These are phyloP conservation scores for Sphaerulina musiva DNA, from an alignment of 2,329 filamentous ascomycete species.

Conservation along the genomic window DNA sequence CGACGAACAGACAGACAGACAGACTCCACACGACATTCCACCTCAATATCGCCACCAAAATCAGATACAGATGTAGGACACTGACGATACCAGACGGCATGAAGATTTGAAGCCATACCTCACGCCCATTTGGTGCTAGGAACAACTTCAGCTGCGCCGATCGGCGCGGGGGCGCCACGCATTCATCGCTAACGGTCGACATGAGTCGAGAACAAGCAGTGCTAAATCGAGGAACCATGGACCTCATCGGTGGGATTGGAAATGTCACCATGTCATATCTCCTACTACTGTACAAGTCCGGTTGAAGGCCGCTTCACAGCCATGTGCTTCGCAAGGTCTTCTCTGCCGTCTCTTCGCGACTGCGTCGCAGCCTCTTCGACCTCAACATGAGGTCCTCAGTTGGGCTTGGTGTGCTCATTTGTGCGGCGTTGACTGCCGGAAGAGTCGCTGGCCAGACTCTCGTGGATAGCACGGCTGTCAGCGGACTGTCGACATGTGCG, in stretches of 20 bases:
- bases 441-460: not conserved
- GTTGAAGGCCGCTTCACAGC: not conserved
- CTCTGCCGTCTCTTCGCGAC: not conserved
- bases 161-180: conserved; percentile 4
- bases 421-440: not conserved
- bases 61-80: not conserved
- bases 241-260: not conserved
- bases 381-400: conserved; percentile 6
- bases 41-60: too few species aligned
- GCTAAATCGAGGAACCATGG: conserved; percentile 3
- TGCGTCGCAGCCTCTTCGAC: conserved; percentile 1
- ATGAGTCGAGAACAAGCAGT: conserved; percentile 5
- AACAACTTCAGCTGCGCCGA: not conserved
- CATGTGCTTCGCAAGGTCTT: not conserved
- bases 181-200: conserved; percentile 8
- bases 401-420: not conserved
- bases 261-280: not conserved
- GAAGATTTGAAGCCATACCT: not conserved
- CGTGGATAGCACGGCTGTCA: conserved; percentile 9
- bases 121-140: not conserved
- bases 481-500: conserved; percentile 13
- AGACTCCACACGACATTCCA: not conserved
- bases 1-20: not conserved
- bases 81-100: not conserved
- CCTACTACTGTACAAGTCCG: not conserved